Conservation (phyloP, 2,329 filamentous ascomycete genomes). For the Stromatinia cepivora region DNA sequence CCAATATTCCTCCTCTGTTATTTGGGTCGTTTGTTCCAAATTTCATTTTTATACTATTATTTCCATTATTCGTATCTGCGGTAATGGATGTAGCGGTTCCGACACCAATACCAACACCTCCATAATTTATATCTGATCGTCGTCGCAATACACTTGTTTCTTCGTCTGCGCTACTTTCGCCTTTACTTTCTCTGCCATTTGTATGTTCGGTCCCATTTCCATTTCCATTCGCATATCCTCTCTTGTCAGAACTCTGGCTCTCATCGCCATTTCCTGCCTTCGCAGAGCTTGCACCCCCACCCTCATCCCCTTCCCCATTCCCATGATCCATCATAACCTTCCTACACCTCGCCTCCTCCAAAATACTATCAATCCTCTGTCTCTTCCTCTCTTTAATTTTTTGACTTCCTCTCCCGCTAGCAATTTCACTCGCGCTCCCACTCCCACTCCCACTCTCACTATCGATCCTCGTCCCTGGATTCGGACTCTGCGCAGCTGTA, state of each 20-base stretch:
- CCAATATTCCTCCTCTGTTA: background rate
- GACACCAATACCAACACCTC: background rate
- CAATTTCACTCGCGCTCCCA: background rate
- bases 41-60: background rate
- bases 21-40: background rate
- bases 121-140: conserved; percentile 1
- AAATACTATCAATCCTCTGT: conserved; percentile 33
- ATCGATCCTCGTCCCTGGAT: background rate
- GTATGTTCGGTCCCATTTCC: conserved; percentile 11
- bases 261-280: background rate
- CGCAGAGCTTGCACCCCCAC: no score
- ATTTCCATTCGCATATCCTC: conserved; percentile 1
- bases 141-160: conserved; percentile 44
- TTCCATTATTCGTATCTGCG: background rate
- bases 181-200: conserved; percentile 3
- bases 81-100: background rate
- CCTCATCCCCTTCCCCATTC: background rate
- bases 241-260: background rate
- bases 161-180: conserved; percentile 42
- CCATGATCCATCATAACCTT: conserved; percentile 22
- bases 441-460: background rate
- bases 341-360: conserved; percentile 33
- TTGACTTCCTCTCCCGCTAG: background rate
- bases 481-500: background rate
- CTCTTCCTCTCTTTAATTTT: background rate